Evolutionary conservation across 2,329 filamentous ascomycete species (phyloP).

Genomic region (Ophiobolus disseminans): DNA sequence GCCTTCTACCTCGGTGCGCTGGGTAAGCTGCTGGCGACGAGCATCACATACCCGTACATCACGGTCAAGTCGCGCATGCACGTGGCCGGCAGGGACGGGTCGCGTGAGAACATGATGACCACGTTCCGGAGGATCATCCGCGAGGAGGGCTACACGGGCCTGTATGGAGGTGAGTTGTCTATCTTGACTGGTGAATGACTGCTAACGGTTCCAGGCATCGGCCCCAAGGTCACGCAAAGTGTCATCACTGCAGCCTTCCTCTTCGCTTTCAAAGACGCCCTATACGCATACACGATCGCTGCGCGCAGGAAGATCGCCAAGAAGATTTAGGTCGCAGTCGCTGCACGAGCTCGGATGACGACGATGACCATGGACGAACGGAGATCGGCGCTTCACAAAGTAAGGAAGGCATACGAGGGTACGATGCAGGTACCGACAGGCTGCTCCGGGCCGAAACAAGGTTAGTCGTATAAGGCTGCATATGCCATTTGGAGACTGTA

Average conservation of each 20-base stretch:
- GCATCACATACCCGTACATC: constrained; percentile 97
- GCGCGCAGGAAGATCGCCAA: constrained; percentile 59
- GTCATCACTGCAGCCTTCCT: constrained; percentile 95
- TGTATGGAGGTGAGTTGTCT: constrained; percentile 82
- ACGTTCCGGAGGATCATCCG: constrained; percentile 79
- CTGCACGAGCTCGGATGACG: not conserved
- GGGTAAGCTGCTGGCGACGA: constrained; percentile 92
- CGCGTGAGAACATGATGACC: constrained; percentile 79
- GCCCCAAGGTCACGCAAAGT: constrained; percentile 94
- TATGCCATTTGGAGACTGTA: constrained; percentile 7
- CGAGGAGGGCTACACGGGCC: constrained; percentile 88
- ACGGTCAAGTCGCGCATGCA: constrained; percentile 99
- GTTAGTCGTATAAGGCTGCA: constrained; percentile 7
- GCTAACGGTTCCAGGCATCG: constrained; percentile 71
- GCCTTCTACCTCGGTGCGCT: constrained; percentile 91
- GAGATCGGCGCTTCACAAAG: constrained; percentile 47
- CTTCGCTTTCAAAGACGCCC: constrained; percentile 96
- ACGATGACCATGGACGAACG: not conserved
- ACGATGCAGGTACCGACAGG: not conserved
- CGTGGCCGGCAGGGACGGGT: constrained; percentile 78
- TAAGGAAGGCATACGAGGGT: not conserved
- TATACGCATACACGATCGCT: constrained; percentile 82
- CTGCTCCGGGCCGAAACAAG: not conserved
- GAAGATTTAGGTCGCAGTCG: constrained; percentile 46
- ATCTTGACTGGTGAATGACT: not conserved